A percentile compares a stretch with the other conserved stretches of the same genome.
Evolutionary conservation across 2,329 filamentous ascomycete genomes (phyloP).

Genomic region (Claviceps sorghi): DNA sequence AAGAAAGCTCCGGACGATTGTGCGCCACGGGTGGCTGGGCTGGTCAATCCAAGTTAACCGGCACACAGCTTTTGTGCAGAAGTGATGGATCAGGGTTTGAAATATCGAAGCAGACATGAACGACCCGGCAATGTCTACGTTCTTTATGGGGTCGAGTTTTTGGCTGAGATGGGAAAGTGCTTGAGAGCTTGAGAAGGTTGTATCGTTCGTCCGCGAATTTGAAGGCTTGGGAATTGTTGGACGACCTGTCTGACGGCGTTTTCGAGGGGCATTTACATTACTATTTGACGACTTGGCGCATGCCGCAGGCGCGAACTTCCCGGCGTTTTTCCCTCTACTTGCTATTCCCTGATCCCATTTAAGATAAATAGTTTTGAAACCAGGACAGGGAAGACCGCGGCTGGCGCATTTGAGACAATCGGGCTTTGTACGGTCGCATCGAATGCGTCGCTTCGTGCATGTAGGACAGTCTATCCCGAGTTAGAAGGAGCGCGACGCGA

Average conservation of each 20-base stretch:
- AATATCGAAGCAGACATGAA: constrained; percentile 5
- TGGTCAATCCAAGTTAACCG: constrained; percentile 11
- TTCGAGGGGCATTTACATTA: background rate
- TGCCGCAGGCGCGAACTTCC: constrained; percentile 5
- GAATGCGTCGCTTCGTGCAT: constrained; percentile 10
- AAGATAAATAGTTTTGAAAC: constrained; percentile 8
- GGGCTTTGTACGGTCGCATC: constrained; percentile 10
- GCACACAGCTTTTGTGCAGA: constrained; percentile 8
- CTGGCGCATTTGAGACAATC: constrained; percentile 10
- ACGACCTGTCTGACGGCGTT: background rate
- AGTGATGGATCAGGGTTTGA: constrained; percentile 8
- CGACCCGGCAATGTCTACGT: background rate
- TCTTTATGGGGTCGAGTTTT: background rate
- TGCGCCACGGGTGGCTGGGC: constrained; percentile 9
- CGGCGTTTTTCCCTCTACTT: constrained; percentile 9
- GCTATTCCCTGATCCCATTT: constrained; percentile 12
- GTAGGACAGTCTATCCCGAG: constrained; percentile 8
- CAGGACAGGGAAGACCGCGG: constrained; percentile 8
- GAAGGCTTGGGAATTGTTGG: background rate
- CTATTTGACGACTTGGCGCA: background rate
- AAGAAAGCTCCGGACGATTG: constrained; percentile 5
- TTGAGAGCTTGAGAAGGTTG: background rate
- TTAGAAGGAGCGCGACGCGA: background rate
- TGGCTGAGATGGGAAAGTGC: background rate
- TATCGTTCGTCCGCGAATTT: background rate